Evolutionary conservation across 805 yeast species (phyloP).

Genomic region (Pichia sporocuriosa): DNA sequence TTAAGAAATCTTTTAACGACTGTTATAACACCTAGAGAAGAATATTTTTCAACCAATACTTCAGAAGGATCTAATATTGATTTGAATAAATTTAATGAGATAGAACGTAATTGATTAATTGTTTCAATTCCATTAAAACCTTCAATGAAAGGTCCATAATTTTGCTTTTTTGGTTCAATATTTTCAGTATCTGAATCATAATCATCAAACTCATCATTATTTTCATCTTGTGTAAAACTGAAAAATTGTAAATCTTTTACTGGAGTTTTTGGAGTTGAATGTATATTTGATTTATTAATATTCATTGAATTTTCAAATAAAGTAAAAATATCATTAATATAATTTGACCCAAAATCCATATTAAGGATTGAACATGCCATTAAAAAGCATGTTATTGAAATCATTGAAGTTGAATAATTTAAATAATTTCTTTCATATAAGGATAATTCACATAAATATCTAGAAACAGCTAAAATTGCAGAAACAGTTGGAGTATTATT

Average conservation of each 20-base stretch:
- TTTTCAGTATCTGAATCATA: conserved; percentile 27
- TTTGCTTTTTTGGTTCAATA: conserved; percentile 34
- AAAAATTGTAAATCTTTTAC: too few relatives aligned
- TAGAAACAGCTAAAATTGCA: conserved; percentile 48
- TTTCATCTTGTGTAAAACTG: conserved; percentile 7
- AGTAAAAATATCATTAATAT: conserved; percentile 24
- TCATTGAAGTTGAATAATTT: conserved; percentile 36
- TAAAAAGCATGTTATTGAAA: conserved; percentile 46
- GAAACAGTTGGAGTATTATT: conserved; percentile 34
- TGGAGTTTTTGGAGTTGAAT: too few relatives aligned
- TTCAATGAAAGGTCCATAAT: conserved; percentile 40
- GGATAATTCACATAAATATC: conserved; percentile 50
- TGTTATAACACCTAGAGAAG: conserved; percentile 46
- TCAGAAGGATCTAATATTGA: conserved; percentile 43
- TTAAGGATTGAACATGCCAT: conserved; percentile 49
- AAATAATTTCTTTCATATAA: conserved; percentile 43
- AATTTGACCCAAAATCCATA: conserved; percentile 36
- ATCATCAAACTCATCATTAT: conserved; percentile 12
- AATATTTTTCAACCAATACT: conserved; percentile 44
- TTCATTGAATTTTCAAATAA: conserved; percentile 12
- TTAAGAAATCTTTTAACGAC: conserved; percentile 32
- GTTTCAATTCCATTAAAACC: conserved; percentile 40
- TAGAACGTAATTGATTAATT: conserved; percentile 33
- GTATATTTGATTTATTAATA: neutral
- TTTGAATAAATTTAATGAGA: conserved; percentile 37